Conservation (phyloP, 31 red algal genomes). For the Asparagopsis taxiformis region DNA sequence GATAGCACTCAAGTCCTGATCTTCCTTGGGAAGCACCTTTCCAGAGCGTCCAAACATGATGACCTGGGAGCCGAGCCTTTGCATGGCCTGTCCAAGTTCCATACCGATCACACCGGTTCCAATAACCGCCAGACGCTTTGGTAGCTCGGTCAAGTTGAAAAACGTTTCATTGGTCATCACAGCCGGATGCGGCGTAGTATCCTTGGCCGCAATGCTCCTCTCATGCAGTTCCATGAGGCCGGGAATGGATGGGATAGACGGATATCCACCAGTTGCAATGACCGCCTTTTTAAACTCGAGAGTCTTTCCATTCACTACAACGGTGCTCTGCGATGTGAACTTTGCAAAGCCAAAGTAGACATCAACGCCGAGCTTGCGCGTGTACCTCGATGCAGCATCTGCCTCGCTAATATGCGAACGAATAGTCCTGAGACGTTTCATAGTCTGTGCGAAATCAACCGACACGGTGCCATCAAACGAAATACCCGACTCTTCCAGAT, state of each 20-base stretch:
- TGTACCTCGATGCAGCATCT: too few relatives aligned
- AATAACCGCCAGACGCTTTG: constrained; percentile 58
- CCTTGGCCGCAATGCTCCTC: constrained; percentile 48
- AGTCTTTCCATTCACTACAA: constrained; percentile 55
- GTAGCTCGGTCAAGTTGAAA: constrained; percentile 66
- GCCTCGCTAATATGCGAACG: too few relatives aligned
- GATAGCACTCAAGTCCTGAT: too few relatives aligned
- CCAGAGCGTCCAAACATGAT: constrained; percentile 72
- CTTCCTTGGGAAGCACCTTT: constrained; percentile 43
- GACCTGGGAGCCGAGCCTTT: constrained; percentile 68
- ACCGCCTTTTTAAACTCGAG: too few relatives aligned
- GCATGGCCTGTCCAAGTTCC: constrained; percentile 84
- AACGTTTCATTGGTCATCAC: constrained; percentile 78
- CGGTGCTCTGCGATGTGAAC: constrained; percentile 23
- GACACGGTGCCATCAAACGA: too few relatives aligned
- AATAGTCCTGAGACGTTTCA: too few relatives aligned
- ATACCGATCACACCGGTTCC: constrained; percentile 74
- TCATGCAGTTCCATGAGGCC: too few relatives aligned
- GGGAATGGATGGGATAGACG: too few relatives aligned
- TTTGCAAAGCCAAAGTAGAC: constrained; percentile 69
- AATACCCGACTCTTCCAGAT: too few relatives aligned
- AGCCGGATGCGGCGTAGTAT: constrained; percentile 11
- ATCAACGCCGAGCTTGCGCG: too few relatives aligned
- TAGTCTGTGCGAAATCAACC: too few relatives aligned
- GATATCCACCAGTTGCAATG: too few relatives aligned